Conservation (phyloP, 179 eudicot genomes). For the Patellifolia procumbens region DNA sequence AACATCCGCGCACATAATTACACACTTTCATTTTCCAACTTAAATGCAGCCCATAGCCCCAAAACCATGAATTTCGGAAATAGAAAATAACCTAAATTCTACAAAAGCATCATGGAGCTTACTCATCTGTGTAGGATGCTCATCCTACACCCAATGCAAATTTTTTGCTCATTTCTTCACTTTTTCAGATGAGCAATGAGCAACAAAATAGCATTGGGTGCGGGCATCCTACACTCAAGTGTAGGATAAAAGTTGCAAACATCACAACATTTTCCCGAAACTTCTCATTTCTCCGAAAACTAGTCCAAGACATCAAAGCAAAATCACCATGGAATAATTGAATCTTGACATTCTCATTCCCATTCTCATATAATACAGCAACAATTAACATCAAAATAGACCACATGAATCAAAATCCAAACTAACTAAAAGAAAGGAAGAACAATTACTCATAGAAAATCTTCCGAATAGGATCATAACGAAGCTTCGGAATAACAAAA, state of each 20-base stretch:
- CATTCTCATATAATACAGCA: neutral
- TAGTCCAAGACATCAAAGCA: neutral
- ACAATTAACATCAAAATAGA: too few species aligned
- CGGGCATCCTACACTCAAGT: neutral
- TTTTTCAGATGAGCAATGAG: too few species aligned
- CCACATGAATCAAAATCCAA: too few species aligned
- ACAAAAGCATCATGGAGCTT: too few species aligned
- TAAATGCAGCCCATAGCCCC: too few species aligned
- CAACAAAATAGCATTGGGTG: too few species aligned
- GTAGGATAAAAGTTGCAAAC: neutral
- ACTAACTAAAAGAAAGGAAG: neutral
- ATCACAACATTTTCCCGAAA: neutral
- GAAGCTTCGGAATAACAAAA: constrained; percentile 68
- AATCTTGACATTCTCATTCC: neutral
- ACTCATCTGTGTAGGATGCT: too few species aligned
- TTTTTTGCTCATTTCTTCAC: too few species aligned
- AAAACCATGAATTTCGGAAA: too few species aligned
- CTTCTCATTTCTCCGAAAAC: neutral
- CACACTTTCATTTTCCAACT: too few species aligned
- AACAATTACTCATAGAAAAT: constrained; percentile 50
- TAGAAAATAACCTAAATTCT: too few species aligned
- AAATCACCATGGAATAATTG: neutral
- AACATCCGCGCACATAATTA: neutral
- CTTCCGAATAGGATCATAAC: constrained; percentile 68
- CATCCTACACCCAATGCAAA: too few species aligned